Base-by-base conservation (phyloP, 352 stramenopile genomes). In the Lagenidium sp. region DNA sequence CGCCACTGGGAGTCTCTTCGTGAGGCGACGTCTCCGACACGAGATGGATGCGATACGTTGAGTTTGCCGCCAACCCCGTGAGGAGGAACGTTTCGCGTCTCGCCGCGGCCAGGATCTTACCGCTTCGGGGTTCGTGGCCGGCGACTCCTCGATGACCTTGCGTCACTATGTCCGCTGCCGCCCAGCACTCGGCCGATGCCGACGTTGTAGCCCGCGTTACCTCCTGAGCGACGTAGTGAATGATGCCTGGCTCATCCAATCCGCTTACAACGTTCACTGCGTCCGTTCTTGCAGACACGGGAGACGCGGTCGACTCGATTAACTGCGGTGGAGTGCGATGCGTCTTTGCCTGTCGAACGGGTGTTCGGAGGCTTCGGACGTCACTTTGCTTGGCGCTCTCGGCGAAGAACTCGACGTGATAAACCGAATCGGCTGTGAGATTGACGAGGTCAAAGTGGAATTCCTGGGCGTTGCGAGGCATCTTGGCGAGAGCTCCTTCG, bases 361-460 rank as follows among this genome's bases (percentile, higher is more conserved):
- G 37, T 1, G 54, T 68, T 16, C 22, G 47, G n/a, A 34, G 25
- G 40, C 75, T 85, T 13, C 68, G 42, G 3, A 91, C 78, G 4
- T 60, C 59, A 29, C 82, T 85, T 24, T 63, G 65, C n/a, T 44
- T 41, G 3, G 40, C 47, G 46, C 71, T 91, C 47, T 82, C 73
- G 7, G 79, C 60, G 23, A 73, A 84, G 21, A 87, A 21, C 30
- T 54, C 55, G 5, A 83, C 42, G 4, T 36, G 28, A 24, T 81
- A 82, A 12, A 36, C n/a, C 0, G 50, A 65, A 45, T 81, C 57
- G 54, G 80, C 56, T 11, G 53, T 72, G n/a, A 91, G 50, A 42
- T 86, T 85, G 2, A 36, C 54, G 3, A 86, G 24, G 12, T 43
- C 47, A 42, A 82, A 75, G 7, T 43, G 50, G 29, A 83, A 68